Conservation (phyloP, 352 stramenopile genomes). For the Phytophthora aleatoria region DNA sequence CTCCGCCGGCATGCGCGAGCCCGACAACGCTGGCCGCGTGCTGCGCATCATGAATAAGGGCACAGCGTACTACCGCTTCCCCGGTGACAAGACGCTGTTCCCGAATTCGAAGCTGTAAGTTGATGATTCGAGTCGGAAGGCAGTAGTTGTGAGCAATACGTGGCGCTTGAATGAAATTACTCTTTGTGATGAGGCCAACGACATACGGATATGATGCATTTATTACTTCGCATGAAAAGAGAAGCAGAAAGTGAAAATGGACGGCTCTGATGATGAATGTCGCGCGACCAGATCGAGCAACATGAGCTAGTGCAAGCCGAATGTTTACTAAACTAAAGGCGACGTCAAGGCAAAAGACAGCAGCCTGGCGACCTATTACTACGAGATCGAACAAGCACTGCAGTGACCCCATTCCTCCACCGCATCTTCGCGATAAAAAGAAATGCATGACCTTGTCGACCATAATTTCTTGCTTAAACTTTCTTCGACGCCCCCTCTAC, state of each 20-base stretch:
- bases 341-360: constrained; percentile 11
- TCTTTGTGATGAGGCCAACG: constrained; percentile 4
- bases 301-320: constrained; percentile 24
- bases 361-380: constrained; percentile 3
- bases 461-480: constrained; percentile 40
- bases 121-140: not conserved
- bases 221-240: constrained; percentile 33
- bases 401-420: constrained; percentile 1
- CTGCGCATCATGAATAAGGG: constrained; percentile 58
- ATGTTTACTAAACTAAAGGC: constrained; percentile 41
- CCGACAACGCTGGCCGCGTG: constrained; percentile 63
- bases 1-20: constrained; percentile 45
- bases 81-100: constrained; percentile 76
- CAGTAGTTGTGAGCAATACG: constrained; percentile 5
- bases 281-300: constrained; percentile 12
- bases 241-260: constrained; percentile 23
- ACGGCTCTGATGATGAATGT: constrained; percentile 6
- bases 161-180: constrained; percentile 21
- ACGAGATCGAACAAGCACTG: constrained; percentile 8
- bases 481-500: constrained; percentile 9
- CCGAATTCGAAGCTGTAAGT: constrained; percentile 65
- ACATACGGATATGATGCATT: not conserved
- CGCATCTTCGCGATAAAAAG: constrained; percentile 39
- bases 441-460: constrained; percentile 35
- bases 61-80: constrained; percentile 64